A percentile compares a stretch with the other conserved stretches of the same genome.
These are phyloP conservation scores for Ogataea ramenticola DNA, from an alignment of 805 yeast genomes.

Conservation along the genomic window DNA sequence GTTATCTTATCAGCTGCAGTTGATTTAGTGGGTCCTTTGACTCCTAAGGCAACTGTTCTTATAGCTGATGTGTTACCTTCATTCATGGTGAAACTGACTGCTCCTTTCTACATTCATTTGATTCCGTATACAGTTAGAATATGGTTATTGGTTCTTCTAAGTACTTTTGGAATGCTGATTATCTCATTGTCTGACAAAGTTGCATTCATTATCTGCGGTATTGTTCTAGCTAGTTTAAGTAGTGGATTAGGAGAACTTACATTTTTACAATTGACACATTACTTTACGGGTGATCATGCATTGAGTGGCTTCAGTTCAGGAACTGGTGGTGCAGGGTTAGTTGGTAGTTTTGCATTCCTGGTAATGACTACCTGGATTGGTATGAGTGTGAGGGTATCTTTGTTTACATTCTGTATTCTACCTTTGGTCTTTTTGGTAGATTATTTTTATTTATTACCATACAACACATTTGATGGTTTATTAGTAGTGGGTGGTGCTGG, in stretches of 20 bases:
- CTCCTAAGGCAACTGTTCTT: conserved; percentile 82
- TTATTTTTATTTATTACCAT: conserved; percentile 22
- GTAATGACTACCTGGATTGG: conserved; percentile 63
- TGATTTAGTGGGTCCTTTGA: conserved; percentile 75
- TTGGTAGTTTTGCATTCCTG: conserved; percentile 71
- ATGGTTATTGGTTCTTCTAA: conserved; percentile 44
- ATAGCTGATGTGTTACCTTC: conserved; percentile 86
- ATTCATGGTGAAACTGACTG: conserved; percentile 56
- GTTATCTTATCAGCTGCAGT: conserved; percentile 89
- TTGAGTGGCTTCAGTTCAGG: conserved; percentile 89
- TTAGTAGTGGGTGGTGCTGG: too few relatives aligned
- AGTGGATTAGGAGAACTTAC: conserved; percentile 91
- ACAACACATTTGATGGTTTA: not conserved
- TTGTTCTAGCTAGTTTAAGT: conserved; percentile 70
- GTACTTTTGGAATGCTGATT: conserved; percentile 67
- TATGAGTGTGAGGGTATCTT: conserved; percentile 43
- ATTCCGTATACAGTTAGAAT: conserved; percentile 56
- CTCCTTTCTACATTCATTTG: conserved; percentile 74
- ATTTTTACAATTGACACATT: conserved; percentile 81
- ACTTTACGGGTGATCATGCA: conserved; percentile 41
- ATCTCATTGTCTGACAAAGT: conserved; percentile 41
- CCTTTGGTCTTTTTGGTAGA: conserved; percentile 22
- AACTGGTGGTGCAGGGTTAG: conserved; percentile 92
- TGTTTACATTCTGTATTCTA: conserved; percentile 45
- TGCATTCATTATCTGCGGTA: conserved; percentile 49